These are phyloP conservation scores for Ilyonectria sp. DNA, from an alignment of 2,329 filamentous ascomycete genomes.

Conservation along the genomic window DNA sequence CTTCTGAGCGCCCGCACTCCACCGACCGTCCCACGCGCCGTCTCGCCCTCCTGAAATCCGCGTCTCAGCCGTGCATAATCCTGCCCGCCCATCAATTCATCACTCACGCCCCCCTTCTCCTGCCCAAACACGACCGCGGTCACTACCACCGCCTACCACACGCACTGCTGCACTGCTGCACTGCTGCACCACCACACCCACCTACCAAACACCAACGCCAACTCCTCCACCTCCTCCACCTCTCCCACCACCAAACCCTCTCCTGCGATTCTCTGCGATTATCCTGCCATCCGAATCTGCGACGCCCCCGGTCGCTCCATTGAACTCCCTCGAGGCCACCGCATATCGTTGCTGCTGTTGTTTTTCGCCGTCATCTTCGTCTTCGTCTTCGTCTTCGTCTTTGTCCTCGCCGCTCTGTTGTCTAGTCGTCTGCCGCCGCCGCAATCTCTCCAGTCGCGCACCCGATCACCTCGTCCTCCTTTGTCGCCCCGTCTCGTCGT, in stretches of 20 bases:
- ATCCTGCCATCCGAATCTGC: slow-evolving; percentile 20
- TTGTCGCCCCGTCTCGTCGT: slow-evolving; percentile 10
- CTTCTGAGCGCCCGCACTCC: slow-evolving; percentile 43
- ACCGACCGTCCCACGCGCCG: slow-evolving; percentile 50
- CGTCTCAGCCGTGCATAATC: slow-evolving; percentile 51
- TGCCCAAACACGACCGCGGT: slow-evolving; percentile 34
- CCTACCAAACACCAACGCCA: slow-evolving; percentile 3
- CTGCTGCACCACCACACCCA: slow-evolving; percentile 3
- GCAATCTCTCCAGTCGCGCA: slow-evolving; percentile 36
- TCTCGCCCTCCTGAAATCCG: slow-evolving; percentile 50
- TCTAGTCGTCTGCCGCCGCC: slow-evolving; percentile 27
- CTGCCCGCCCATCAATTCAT: slow-evolving; percentile 24
- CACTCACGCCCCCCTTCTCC: slow-evolving; percentile 28
- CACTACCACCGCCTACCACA: not conserved
- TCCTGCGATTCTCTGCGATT: not conserved
- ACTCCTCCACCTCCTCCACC: slow-evolving; percentile 22
- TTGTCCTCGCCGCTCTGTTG: slow-evolving; percentile 31
- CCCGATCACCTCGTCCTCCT: slow-evolving; percentile 9
- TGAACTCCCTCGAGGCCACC: slow-evolving; percentile 24
- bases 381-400: slow-evolving; percentile 22
- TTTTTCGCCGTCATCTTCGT: slow-evolving; percentile 7
- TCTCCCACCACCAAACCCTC: slow-evolving; percentile 6
- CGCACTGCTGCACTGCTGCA: slow-evolving; percentile 7
- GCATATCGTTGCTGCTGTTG: slow-evolving; percentile 3
- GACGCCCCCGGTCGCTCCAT: slow-evolving; percentile 36